Evolutionary conservation across 768 basidiomycete genomes (phyloP), one percentile per base, ranked within the genome.

Genomic region (Amanita molliuscula): DNA sequence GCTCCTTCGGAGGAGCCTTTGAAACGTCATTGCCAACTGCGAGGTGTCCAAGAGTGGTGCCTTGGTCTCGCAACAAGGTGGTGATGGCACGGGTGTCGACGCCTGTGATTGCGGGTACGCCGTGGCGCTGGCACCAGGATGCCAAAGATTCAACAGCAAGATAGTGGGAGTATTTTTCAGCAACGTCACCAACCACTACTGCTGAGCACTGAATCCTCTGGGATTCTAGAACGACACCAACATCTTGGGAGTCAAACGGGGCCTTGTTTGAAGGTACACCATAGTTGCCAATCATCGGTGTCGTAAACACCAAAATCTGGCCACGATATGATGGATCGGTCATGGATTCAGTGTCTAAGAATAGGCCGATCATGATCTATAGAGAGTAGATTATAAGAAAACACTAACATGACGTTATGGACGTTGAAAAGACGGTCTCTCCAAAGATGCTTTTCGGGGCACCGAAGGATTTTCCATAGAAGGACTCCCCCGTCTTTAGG

Each of bases 61-160:
- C 96, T 58, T 97, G 93, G 61, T 97, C 92, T 56, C 96, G 90
- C 42, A 99, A 76, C 3, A 99, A 75, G 21, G 78, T 77, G 9
- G 96, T 99, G 61, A 99, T 88, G 15, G 96, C 96, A 48, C 95
- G 90, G 26, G 96, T 99, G 63, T 98, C 96, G 55, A 98, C 92
- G 25, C 94, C 95, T 3, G 94, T 94, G 59, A 98, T 86, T 47
- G 87, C 96, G 29, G 96, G 96, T 15, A 99, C 77, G 55, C 82
- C 77, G 61, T 93, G 74, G 25, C 93, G 86, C 53, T 81, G 74
- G 68, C 96, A 99, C 96, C 96, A 99, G 21, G 86, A 78, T 44
- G 88, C 78, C 26, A 99, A 75, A 7, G 88, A 91, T 69, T 99
- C 95, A 41, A 93, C 86, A 20, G 96, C 95, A 6, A 80, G 76